phyloP scores from a whole-genome alignment of 345 rosid genomes.

The Pseudoturritis turrita region DNA sequence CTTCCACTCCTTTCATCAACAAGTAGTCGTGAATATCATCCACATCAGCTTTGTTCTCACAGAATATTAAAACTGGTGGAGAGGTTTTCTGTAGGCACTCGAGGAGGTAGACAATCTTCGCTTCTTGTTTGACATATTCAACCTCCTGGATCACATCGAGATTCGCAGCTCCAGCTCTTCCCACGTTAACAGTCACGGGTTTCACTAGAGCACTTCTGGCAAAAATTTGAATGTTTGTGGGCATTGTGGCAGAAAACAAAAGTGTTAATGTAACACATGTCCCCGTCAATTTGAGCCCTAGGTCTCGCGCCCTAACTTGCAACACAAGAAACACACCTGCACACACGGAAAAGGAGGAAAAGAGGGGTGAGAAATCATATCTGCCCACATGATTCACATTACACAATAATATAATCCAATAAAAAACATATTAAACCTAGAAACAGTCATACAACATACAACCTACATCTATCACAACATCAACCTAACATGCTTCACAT shows the following conservation, averaged over 20 bases:
- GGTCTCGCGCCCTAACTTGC: too few species aligned
- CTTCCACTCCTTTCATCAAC: slow-evolving; percentile 92
- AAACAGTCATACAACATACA: too few species aligned
- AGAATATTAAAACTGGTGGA: slow-evolving; percentile 86
- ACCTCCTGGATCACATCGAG: slow-evolving; percentile 97
- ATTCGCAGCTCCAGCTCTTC: slow-evolving; percentile 97
- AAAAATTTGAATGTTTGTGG: slow-evolving; percentile 84
- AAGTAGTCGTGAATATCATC: slow-evolving; percentile 90
- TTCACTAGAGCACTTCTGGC: slow-evolving; percentile 87
- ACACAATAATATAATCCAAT: too few species aligned
- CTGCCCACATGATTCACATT: too few species aligned
- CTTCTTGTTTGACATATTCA: slow-evolving; percentile 94
- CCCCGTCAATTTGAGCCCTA: too few species aligned
- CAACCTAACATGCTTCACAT: too few species aligned
- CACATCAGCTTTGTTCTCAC: slow-evolving; percentile 95
- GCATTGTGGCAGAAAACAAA: slow-evolving; percentile 93
- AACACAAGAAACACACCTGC: too few species aligned
- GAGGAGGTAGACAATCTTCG: slow-evolving; percentile 88
- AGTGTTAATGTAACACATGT: too few species aligned
- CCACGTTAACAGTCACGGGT: slow-evolving; percentile 83
- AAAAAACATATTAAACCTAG: too few species aligned
- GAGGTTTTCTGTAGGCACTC: slow-evolving; percentile 93
- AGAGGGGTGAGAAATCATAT: too few species aligned
- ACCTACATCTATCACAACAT: too few species aligned
- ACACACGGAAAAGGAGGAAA: too few species aligned